Conservation (phyloP, 2,329 filamentous ascomycete species). For the Paraphoma chrysanthemicola region DNA sequence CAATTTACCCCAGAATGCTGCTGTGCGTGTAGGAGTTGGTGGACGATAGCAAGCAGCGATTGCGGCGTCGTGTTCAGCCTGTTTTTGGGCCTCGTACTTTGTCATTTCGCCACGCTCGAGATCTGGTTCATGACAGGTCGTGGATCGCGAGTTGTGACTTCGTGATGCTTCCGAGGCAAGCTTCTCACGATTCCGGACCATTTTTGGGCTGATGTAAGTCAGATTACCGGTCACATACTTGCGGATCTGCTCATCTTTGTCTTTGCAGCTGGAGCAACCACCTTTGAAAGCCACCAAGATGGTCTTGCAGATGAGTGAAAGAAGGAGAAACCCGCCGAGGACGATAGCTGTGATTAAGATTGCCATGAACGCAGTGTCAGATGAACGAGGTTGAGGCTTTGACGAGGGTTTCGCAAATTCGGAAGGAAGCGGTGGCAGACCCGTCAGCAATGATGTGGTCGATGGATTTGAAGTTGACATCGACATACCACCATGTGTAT, state of each 20-base stretch:
- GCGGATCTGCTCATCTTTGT: neutral
- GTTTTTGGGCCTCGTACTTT: neutral
- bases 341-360: neutral
- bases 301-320: neutral
- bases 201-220: neutral
- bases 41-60: neutral
- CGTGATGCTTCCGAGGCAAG: too few species aligned
- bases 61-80: neutral
- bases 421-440: neutral
- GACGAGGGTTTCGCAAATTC: neutral
- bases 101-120: too few species aligned
- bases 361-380: neutral
- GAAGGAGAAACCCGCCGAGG: neutral
- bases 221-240: neutral
- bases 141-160: too few species aligned
- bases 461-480: neutral
- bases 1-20: neutral
- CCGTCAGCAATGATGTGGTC: neutral
- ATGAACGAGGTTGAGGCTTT: neutral
- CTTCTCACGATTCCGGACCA: neutral
- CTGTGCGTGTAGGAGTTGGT: neutral
- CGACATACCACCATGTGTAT: neutral
- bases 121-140: too few species aligned
- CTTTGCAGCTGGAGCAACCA: neutral
- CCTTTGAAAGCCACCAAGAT: neutral